A percentile compares a stretch with the other conserved stretches of the same genome.
These are phyloP conservation scores for Xylaria polymorpha DNA, from an alignment of 2,329 filamentous ascomycete species.

Conservation along the genomic window DNA sequence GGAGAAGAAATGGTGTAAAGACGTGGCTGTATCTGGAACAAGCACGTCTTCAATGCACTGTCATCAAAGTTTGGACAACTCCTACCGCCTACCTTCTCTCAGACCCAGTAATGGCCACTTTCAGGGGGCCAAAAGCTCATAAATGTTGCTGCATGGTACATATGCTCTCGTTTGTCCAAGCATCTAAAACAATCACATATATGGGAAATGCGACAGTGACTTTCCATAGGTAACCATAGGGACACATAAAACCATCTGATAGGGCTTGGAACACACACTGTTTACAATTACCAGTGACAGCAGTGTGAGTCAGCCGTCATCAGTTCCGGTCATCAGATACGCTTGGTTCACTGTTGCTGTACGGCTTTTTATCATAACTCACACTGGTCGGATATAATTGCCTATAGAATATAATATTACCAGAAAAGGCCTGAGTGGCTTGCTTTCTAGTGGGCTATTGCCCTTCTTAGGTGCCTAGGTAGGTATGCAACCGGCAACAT, in stretches of 20 bases:
- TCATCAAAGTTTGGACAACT: neutral
- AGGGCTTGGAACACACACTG: neutral
- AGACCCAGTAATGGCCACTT: neutral
- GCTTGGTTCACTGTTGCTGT: neutral
- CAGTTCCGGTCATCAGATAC: neutral
- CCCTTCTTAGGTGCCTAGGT: neutral
- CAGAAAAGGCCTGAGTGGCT: neutral
- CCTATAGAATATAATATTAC: neutral
- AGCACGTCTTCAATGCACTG: neutral
- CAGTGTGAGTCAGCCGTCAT: no score
- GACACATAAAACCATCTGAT: neutral
- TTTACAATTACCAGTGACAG: neutral
- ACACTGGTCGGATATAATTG: neutral
- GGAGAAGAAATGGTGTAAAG: neutral
- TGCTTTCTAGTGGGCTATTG: neutral
- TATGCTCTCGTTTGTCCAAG: neutral
- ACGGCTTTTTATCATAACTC: neutral
- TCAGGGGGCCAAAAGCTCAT: neutral
- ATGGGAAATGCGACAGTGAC: neutral
- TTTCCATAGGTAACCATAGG: neutral
- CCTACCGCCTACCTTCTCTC: neutral
- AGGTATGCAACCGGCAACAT: neutral
- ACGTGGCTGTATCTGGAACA: neutral
- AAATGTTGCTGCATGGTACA: neutral
- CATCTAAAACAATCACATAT: neutral